phyloP scores from a whole-genome alignment of 305 asterid species.

The Fraxinus nigra region DNA sequence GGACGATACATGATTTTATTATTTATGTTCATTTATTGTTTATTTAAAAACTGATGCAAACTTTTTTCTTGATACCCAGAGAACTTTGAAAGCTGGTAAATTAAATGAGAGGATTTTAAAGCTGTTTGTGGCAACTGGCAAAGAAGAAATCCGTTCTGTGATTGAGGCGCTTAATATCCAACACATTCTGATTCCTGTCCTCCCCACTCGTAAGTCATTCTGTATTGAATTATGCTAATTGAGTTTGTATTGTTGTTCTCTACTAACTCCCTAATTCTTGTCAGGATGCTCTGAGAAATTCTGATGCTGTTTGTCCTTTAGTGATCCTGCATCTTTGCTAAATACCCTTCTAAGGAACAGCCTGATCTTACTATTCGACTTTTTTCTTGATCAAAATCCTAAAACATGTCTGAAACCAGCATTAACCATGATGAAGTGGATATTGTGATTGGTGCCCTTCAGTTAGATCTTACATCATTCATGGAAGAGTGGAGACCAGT shows the following conservation, averaged over 20 bases:
- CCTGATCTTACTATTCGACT: slow-evolving; percentile 8
- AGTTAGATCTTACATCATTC: slow-evolving; percentile 67
- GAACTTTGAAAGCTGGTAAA: slow-evolving; percentile 83
- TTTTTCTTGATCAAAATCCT: slow-evolving; percentile 19
- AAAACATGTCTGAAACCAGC: slow-evolving; percentile 58
- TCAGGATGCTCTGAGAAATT: slow-evolving; percentile 88
- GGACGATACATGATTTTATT: neutral
- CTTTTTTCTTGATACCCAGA: slow-evolving; percentile 42
- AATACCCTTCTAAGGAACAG: slow-evolving; percentile 23
- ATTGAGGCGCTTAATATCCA: slow-evolving; percentile 68
- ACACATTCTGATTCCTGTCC: slow-evolving; percentile 66
- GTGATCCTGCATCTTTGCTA: slow-evolving; percentile 22
- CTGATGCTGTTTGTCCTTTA: slow-evolving; percentile 33
- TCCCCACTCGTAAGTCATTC: slow-evolving; percentile 76
- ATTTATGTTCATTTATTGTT: slow-evolving; percentile 3
- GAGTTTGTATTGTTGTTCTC: slow-evolving; percentile 11
- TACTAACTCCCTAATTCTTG: slow-evolving; percentile 31
- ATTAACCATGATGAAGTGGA: slow-evolving; percentile 71
- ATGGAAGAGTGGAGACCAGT: slow-evolving; percentile 82
- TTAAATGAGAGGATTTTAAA: slow-evolving; percentile 78
- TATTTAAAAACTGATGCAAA: slow-evolving; percentile 12
- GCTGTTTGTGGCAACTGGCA: slow-evolving; percentile 74
- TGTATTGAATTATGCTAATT: neutral
- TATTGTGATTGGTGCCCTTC: slow-evolving; percentile 79
- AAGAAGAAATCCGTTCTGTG: slow-evolving; percentile 69